These are phyloP conservation scores for Teunomyces aglyptinius DNA, from an alignment of 805 yeast species.

Conservation along the genomic window DNA sequence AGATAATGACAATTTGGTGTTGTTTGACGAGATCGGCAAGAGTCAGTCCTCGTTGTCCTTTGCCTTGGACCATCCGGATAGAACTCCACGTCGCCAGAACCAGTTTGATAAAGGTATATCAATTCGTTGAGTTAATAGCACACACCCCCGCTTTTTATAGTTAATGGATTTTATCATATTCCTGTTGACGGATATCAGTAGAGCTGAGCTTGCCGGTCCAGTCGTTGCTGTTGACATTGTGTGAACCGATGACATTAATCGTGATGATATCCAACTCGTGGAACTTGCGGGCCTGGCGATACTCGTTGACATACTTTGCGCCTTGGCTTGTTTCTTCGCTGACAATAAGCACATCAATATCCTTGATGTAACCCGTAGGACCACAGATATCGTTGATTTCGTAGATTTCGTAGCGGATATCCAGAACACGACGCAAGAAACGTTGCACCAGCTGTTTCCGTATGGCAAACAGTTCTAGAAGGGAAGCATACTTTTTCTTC, in stretches of 20 bases:
- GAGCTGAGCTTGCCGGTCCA: slow-evolving; percentile 82
- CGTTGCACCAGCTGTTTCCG: slow-evolving; percentile 47
- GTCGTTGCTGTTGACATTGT: slow-evolving; percentile 24
- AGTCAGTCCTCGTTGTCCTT: slow-evolving; percentile 48
- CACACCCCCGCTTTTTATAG: background rate
- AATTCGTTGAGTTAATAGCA: slow-evolving; percentile 14
- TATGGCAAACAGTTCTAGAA: slow-evolving; percentile 53
- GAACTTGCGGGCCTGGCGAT: slow-evolving; percentile 58
- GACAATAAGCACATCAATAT: slow-evolving; percentile 76
- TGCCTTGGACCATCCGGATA: slow-evolving; percentile 87
- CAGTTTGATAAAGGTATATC: slow-evolving; percentile 44
- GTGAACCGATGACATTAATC: slow-evolving; percentile 58
- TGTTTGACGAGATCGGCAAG: slow-evolving; percentile 52
- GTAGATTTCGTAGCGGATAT: slow-evolving; percentile 47
- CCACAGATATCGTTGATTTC: slow-evolving; percentile 88
- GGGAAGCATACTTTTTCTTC: slow-evolving; percentile 72
- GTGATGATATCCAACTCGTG: slow-evolving; percentile 37
- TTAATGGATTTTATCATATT: background rate
- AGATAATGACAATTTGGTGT: slow-evolving; percentile 51
- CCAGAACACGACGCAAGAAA: slow-evolving; percentile 40
- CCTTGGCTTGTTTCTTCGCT: slow-evolving; percentile 80
- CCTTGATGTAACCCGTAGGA: slow-evolving; percentile 76
- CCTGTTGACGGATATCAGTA: slow-evolving; percentile 61
- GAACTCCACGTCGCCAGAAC: slow-evolving; percentile 48
- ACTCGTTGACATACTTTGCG: slow-evolving; percentile 67